phyloP scores from a whole-genome alignment of 2,329 filamentous ascomycete genomes.

The Zymoseptoria tritici region DNA sequence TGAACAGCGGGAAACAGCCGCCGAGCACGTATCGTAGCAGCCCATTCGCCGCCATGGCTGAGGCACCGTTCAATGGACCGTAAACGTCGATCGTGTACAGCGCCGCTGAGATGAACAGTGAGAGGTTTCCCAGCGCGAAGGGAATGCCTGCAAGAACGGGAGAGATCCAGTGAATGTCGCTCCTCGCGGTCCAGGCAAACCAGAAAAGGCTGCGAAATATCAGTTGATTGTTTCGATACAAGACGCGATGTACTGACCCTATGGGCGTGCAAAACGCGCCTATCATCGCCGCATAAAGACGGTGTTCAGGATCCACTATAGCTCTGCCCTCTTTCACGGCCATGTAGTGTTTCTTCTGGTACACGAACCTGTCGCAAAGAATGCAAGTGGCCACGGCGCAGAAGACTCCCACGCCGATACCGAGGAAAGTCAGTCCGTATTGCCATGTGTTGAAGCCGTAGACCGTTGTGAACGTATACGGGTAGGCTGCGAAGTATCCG shows the following conservation, averaged over 20 bases:
- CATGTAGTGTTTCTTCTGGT: conserved; percentile 27
- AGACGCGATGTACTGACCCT: conserved; percentile 15
- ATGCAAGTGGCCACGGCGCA: conserved; percentile 40
- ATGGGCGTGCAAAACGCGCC: conserved; percentile 29
- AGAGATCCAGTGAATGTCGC: conserved; percentile 33
- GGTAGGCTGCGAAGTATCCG: conserved; percentile 29
- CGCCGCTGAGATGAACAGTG: conserved; percentile 27
- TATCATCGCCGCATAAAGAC: conserved; percentile 30
- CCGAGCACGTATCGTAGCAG: conserved; percentile 27
- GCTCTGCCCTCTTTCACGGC: conserved; percentile 23
- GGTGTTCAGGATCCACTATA: conserved; percentile 28
- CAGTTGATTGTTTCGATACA: neutral
- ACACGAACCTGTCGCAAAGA: conserved; percentile 31
- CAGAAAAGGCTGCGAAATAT: conserved; percentile 28
- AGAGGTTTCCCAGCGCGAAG: conserved; percentile 26
- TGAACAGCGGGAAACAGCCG: conserved; percentile 12
- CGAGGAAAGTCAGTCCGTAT: conserved; percentile 67
- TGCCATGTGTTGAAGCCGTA: conserved; percentile 74
- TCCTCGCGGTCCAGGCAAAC: conserved; percentile 34
- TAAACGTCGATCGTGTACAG: conserved; percentile 50
- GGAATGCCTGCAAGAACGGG: conserved; percentile 30
- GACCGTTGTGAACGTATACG: conserved; percentile 52
- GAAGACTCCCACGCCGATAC: conserved; percentile 61
- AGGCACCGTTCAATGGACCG: conserved; percentile 48
- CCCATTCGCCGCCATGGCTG: conserved; percentile 53